phyloP scores from a whole-genome alignment of 2,329 filamentous ascomycete species.

The Penicillium polonicum region DNA sequence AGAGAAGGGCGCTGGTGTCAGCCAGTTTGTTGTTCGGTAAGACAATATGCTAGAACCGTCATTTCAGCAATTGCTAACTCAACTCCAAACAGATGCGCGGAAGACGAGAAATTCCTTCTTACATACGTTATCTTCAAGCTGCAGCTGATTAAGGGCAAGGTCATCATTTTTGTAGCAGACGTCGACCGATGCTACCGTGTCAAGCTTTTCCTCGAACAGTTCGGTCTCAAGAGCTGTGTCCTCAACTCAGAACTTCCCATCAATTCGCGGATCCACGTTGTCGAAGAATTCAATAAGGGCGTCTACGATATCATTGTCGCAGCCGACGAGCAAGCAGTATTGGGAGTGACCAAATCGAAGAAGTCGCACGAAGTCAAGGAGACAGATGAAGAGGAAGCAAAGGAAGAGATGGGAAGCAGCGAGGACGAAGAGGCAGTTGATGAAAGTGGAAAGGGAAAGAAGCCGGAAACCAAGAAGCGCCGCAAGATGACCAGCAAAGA shows the following conservation, averaged over 20 bases:
- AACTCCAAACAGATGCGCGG: conserved; percentile 63
- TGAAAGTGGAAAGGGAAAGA: conserved; percentile 27
- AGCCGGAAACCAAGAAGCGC: conserved; percentile 51
- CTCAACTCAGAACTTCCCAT: conserved; percentile 92
- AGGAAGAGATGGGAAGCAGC: conserved; percentile 35
- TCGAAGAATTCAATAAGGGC: conserved; percentile 94
- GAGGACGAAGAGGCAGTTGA: conserved; percentile 41
- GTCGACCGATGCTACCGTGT: conserved; percentile 87
- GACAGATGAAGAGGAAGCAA: conserved; percentile 27
- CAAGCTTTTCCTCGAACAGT: conserved; percentile 95
- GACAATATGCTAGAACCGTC: conserved; percentile 20
- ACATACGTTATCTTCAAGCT: conserved; percentile 95
- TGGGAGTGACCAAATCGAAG: conserved; percentile 55
- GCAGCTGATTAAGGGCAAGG: conserved; percentile 89
- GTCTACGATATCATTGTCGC: conserved; percentile 98
- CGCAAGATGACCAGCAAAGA: conserved; percentile 68
- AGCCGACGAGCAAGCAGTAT: conserved; percentile 82
- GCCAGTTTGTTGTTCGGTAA: conserved; percentile 81
- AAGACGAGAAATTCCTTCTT: conserved; percentile 94
- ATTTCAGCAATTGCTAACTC: conserved; percentile 22
- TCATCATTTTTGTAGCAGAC: conserved; percentile 79
- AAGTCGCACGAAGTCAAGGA: conserved; percentile 30
- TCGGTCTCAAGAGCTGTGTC: conserved; percentile 89
- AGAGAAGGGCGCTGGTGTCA: conserved; percentile 71
- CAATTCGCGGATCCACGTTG: conserved; percentile 88